Percentiles rank a stretch among this genome's conserved stretches.
These are phyloP conservation scores for Micractinium sp. DNA, from an alignment of 139 green algal species.

Conservation along the genomic window DNA sequence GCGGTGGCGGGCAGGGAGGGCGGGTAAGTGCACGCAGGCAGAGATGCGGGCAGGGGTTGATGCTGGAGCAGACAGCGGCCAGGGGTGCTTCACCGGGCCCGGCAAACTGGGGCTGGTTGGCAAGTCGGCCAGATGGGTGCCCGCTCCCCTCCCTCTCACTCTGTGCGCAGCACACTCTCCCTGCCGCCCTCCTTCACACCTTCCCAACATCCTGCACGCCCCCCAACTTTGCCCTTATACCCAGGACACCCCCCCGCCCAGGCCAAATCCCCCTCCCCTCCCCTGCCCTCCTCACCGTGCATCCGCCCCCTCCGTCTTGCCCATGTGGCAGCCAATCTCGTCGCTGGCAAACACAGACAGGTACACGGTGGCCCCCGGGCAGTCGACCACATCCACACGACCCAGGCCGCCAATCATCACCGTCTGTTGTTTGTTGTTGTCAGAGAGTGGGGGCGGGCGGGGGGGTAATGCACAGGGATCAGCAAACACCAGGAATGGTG, in stretches of 20 bases:
- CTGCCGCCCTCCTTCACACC: background rate
- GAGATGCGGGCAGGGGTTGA: no score
- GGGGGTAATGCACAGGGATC: background rate
- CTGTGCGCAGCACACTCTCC: background rate
- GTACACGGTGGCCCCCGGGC: slow-evolving; percentile 85
- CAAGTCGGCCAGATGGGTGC: background rate
- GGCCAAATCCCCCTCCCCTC: background rate
- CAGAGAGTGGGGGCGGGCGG: background rate
- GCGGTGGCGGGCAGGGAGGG: background rate
- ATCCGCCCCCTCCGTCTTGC: slow-evolving; percentile 82
- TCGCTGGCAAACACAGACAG: slow-evolving; percentile 88
- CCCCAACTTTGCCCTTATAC: background rate
- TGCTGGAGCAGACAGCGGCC: no score
- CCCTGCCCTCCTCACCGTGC: slow-evolving; percentile 42
- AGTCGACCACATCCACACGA: slow-evolving; percentile 86
- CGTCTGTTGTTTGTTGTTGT: slow-evolving; percentile 33
- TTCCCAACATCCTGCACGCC: background rate
- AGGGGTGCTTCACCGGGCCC: no score
- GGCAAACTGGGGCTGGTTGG: background rate
- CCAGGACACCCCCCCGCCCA: no score
- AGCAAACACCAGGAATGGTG: background rate
- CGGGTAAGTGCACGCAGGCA: background rate
- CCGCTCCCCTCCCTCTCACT: background rate
- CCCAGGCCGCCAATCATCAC: slow-evolving; percentile 89
- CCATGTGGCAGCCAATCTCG: slow-evolving; percentile 80